phyloP scores from a whole-genome alignment of 1,284 basidiomycete species.

The Naganishia albida region DNA sequence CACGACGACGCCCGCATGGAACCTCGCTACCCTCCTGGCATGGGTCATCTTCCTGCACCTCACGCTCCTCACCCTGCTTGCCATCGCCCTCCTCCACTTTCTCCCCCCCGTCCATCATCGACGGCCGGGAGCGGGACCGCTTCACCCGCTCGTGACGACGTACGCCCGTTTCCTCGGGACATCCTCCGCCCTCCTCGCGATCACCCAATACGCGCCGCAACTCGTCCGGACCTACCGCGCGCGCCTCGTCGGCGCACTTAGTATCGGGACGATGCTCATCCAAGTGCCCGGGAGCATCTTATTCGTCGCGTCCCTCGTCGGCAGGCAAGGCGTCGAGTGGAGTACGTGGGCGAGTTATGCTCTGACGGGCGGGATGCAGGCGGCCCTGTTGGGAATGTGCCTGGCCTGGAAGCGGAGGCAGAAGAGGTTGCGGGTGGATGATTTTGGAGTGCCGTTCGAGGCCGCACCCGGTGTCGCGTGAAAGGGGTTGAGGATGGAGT shows the following conservation, averaged over 20 bases:
- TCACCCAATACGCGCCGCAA: conserved; percentile 85
- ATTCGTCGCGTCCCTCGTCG: conserved; percentile 81
- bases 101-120: no score
- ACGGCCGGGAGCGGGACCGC: conserved; percentile 45
- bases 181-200: conserved; percentile 73
- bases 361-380: conserved; percentile 84
- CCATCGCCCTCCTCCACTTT: conserved; percentile 53
- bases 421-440: conserved; percentile 75
- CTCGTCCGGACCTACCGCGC: conserved; percentile 73
- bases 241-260: conserved; percentile 85
- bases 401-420: conserved; percentile 77
- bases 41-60: conserved; percentile 60
- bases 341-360: conserved; percentile 84
- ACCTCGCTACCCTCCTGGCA: conserved; percentile 69
- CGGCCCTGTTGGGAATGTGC: conserved; percentile 76
- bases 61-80: conserved; percentile 46
- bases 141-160: conserved; percentile 56
- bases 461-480: neutral
- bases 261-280: conserved; percentile 88
- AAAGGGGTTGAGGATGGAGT: neutral
- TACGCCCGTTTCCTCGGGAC: conserved; percentile 89
- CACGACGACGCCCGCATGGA: conserved; percentile 66
- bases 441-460: conserved; percentile 76
- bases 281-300: conserved; percentile 88
- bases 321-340: conserved; percentile 80